Evolutionary conservation across 2,329 filamentous ascomycete genomes (phyloP).

Genomic region (Cytospora piceicola): DNA sequence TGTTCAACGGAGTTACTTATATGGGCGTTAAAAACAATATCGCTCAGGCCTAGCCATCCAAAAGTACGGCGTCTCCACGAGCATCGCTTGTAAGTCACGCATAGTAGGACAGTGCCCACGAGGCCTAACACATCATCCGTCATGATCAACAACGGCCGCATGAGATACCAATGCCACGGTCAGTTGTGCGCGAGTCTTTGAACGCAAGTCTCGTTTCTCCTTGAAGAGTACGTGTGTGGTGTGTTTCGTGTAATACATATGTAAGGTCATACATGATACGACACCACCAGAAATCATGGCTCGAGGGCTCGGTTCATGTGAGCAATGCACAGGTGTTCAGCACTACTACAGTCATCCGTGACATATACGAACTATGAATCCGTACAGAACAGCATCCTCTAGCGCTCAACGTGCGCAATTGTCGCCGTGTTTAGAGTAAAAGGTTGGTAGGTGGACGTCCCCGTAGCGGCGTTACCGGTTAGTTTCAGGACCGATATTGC

Average conservation of each 20-base stretch:
- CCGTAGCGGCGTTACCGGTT: neutral
- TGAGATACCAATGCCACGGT: conserved; percentile 9
- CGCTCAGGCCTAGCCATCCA: neutral
- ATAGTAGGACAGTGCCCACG: neutral
- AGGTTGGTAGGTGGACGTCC: neutral
- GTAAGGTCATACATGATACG: too few relatives aligned
- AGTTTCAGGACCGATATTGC: neutral
- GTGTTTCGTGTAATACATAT: too few relatives aligned
- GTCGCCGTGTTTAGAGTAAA: too few relatives aligned
- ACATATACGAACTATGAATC: too few relatives aligned
- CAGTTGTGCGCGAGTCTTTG: neutral
- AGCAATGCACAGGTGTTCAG: neutral
- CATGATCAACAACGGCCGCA: neutral
- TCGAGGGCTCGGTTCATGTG: too few relatives aligned
- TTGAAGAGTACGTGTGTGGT: too few relatives aligned
- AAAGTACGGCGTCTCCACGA: neutral
- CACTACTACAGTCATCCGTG: neutral
- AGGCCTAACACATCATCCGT: conserved; percentile 14
- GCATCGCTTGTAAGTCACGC: neutral
- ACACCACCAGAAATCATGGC: too few relatives aligned
- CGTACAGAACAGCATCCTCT: too few relatives aligned
- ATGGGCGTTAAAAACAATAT: neutral
- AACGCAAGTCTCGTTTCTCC: conserved; percentile 9
- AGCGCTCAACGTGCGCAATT: neutral
- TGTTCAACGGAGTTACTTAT: neutral